Percentiles rank a stretch among this genome's conserved stretches.
These are phyloP conservation scores for Neocucurbitaria cava DNA, from an alignment of 2,329 filamentous ascomycete species.

Conservation along the genomic window DNA sequence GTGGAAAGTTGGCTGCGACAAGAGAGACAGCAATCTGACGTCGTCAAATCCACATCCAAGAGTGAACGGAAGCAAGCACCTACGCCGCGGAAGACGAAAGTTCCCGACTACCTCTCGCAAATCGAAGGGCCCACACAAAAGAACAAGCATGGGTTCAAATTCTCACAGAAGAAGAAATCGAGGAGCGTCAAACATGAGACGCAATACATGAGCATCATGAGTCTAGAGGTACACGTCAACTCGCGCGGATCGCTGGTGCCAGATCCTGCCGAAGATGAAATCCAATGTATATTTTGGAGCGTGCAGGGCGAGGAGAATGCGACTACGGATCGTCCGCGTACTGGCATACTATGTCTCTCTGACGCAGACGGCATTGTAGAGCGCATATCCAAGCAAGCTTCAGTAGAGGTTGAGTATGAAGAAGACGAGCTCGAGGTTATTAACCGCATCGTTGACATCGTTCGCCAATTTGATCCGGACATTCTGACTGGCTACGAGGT, in stretches of 20 bases:
- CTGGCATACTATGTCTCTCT: conserved; percentile 77
- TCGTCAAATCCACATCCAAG: conserved; percentile 7
- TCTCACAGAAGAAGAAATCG: conserved; percentile 76
- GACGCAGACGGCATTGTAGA: conserved; percentile 65
- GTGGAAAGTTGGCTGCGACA: conserved; percentile 71
- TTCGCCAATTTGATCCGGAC: conserved; percentile 84
- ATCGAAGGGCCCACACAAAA: conserved; percentile 88
- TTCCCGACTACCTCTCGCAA: conserved; percentile 68
- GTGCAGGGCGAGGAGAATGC: conserved; percentile 76
- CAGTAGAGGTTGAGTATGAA: conserved; percentile 74
- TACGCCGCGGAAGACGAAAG: conserved; percentile 23
- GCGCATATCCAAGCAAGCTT: conserved; percentile 67
- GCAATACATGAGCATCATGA: conserved; percentile 97
- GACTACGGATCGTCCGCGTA: conserved; percentile 61
- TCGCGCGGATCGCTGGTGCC: conserved; percentile 81
- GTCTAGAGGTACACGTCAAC: conserved; percentile 90
- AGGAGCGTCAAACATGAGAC: conserved; percentile 82
- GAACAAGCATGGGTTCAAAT: conserved; percentile 83
- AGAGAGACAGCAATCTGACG: conserved; percentile 39
- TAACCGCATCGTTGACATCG: conserved; percentile 84
- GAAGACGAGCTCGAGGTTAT: conserved; percentile 83
- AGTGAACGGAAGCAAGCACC: conserved; percentile 10
- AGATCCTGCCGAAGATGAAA: conserved; percentile 88
- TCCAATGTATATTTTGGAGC: conserved; percentile 90
- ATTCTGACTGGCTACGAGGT: conserved; percentile 95